Percentiles rank a stretch among this genome's conserved stretches.
Conservation (phyloP, 2,329 filamentous ascomycete species). For the Sporothrix humicola region DNA sequence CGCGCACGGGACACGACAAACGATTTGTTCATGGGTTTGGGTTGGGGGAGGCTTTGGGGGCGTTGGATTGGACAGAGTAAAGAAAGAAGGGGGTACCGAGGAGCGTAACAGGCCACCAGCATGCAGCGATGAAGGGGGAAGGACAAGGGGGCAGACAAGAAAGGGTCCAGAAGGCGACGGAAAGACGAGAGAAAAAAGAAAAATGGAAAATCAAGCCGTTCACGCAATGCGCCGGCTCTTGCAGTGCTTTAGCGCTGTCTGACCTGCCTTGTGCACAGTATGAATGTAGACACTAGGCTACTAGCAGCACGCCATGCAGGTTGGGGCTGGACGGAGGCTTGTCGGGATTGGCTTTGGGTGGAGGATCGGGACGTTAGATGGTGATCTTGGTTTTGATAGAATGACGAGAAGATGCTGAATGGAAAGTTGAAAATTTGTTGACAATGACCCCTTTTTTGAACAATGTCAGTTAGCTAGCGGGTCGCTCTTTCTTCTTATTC, state of each 20-base stretch:
- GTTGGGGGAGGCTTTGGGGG: neutral
- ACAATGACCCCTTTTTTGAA: neutral
- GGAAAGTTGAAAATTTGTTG: constrained; percentile 11
- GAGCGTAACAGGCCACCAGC: constrained; percentile 14
- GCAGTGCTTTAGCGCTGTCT: constrained; percentile 31
- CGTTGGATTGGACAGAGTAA: neutral
- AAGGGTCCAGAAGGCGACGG: constrained; percentile 15
- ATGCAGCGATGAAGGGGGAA: neutral
- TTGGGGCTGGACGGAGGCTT: neutral
- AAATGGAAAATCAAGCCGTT: constrained; percentile 14
- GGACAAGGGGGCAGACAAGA: neutral
- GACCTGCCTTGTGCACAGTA: constrained; percentile 27
- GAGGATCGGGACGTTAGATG: neutral
- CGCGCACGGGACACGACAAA: constrained; percentile 9
- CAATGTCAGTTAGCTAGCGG: neutral
- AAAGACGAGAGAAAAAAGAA: neutral
- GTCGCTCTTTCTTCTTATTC: constrained; percentile 2
- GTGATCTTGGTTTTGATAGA: neutral
- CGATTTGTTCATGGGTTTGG: constrained; percentile 19
- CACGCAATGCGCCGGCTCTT: constrained; percentile 30
- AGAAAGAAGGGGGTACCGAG: neutral
- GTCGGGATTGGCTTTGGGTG: neutral
- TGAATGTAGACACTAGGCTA: neutral
- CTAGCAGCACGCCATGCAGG: neutral
- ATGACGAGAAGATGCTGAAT: neutral